Evolutionary conservation across 2,329 filamentous ascomycete species (phyloP), one percentile per base, ranked within the genome.

Genomic region (Purpureocillium takamizusanense): DNA sequence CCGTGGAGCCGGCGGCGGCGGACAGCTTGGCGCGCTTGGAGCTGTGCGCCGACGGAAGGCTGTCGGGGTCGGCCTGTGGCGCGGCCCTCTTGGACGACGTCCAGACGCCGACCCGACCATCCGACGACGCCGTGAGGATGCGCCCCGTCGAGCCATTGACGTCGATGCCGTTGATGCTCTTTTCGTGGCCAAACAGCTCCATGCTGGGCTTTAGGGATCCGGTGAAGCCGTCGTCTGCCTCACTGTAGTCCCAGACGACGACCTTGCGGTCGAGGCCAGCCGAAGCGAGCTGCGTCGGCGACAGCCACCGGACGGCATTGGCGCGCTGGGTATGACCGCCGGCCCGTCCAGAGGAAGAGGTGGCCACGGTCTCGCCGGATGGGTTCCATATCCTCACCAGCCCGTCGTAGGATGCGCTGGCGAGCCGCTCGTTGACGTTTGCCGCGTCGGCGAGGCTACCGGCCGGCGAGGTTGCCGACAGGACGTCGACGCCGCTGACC

Each of bases 321-420:
- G 90, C 70, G 43, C 83, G 80, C 31, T 83, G 78, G 9, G 75
- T 78, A 63, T 94, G 87, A 9, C 86, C 84, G 36, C 84, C 83
- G 28, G 76, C 73, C 42, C 71, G 71, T 7, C 72, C 72, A 3
- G 78, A 72, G 2, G 78, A 66, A 2, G 87, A 90, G 0, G 83
- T 86, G 4, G 86, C 85, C 40, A 95, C 69, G n/a, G 83, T 69
- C 44, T 92, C 75, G n/a, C 86, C 87, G 1, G 87, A 89, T 46
- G 81, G 81, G 51, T 92, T 85, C 90, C 92, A 98, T 46, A 97
- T 73, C 48, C 89, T 74, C 40, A 97, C 65, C 13, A 94, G 65
- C 8, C 90, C 90, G 59, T 98, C 92, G 56, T 94, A 97, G 35
- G 86, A 90, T 23, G 81, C 87, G n/a, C 87, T 94, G n/a, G 95